Base-by-base conservation (phyloP, 192 early-diverging fungal species). In the Chytriomyces confervae region DNA sequence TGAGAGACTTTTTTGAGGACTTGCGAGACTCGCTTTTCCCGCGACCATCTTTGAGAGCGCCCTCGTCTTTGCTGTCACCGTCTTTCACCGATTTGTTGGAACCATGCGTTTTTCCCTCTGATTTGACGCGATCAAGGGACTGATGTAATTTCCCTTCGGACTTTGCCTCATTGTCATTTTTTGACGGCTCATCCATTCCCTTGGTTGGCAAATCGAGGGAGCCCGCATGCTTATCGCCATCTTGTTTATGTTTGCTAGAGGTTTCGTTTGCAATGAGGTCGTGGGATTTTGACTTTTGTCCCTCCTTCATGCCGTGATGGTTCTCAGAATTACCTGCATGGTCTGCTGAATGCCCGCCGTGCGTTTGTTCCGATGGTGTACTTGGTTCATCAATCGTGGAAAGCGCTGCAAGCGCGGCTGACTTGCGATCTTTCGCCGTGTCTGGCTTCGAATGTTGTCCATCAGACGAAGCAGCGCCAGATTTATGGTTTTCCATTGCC, bases 401-500 rank as follows among this genome's bases (percentile, higher is more conserved):
- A 20, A 60, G 57, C 57, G 57, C 20, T 20, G 13, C 20, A 4
- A 20, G 16, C 20, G 57, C 57, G 57, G 13, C 57, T 60, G 20
- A n/a, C 57, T 60, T n/a, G 13, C 16, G 57, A 4, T 16, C 20
- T 20, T 60, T 60, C 20, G 57, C 57, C 3, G 13, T 3, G 1
- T 60, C 57, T 3, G 13, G 62, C 16, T 64, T 18, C 20, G 24
- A 3, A 24, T 27, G 16, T 64, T 64, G 36, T 36, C 36, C 36
- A 36, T 36, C 36, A 36, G 36, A 36, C 36, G 36, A 36, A 36
- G 4, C 36, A 36, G 36, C 36, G 36, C 36, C 36, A 36, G 36
- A 36, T 36, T 69, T 53, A 57, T 43, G 61, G 16, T 77, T 77
- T 6, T 70, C 67, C 68, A 70, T 70, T 50, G 43, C 16, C 50